These are phyloP conservation scores for Effrenium voratum DNA, from an alignment of 73 alveolate species.

Conservation along the genomic window DNA sequence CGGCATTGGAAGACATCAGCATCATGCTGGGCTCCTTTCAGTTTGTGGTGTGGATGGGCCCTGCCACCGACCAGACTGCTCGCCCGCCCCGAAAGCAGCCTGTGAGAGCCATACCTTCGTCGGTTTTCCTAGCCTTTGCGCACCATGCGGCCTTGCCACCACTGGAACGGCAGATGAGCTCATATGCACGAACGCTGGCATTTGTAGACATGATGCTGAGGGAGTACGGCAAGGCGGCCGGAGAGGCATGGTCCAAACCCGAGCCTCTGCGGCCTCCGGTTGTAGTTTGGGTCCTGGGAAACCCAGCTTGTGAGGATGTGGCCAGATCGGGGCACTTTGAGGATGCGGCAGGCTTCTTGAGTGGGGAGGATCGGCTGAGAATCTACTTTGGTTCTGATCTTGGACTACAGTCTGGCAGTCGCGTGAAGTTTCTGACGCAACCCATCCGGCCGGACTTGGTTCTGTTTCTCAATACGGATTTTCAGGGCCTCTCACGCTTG, in stretches of 20 bases:
- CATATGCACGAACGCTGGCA: not conserved
- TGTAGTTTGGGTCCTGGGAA: conserved; percentile 17
- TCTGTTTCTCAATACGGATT: not conserved
- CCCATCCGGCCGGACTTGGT: not conserved
- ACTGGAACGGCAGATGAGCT: conserved; percentile 21
- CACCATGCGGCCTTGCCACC: conserved; percentile 74
- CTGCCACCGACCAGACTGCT: not conserved
- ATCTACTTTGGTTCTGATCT: too few relatives aligned
- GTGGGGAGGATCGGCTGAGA: conserved; percentile 33
- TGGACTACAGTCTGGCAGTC: too few relatives aligned
- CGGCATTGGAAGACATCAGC: conserved; percentile 26
- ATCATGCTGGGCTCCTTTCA: conserved; percentile 35
- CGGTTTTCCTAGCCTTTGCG: conserved; percentile 24
- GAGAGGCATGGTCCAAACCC: not conserved
- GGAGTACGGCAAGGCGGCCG: not conserved
- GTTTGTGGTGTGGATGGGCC: conserved; percentile 68
- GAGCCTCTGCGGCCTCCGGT: not conserved
- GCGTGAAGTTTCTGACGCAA: too few relatives aligned
- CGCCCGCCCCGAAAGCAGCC: conserved; percentile 34
- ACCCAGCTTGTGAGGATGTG: too few relatives aligned
- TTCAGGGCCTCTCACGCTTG: not conserved
- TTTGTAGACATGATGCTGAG: conserved; percentile 60
- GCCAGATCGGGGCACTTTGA: conserved; percentile 28
- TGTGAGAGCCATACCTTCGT: conserved; percentile 34
- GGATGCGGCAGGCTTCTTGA: conserved; percentile 44